Conservation (phyloP, 805 yeast species). For the Wickerhamiella australiensis region DNA sequence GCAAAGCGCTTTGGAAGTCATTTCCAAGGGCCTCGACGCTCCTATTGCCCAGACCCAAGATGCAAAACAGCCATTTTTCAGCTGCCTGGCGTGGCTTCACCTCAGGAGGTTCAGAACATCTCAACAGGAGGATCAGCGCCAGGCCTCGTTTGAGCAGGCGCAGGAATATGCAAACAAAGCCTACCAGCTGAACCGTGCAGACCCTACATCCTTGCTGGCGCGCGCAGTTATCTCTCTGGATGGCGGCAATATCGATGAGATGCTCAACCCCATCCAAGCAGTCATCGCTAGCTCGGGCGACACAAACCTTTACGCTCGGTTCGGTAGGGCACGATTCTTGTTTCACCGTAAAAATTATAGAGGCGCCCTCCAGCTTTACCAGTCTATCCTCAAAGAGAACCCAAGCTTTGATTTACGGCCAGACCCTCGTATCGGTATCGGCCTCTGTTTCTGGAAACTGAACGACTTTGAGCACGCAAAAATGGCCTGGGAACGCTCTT, state of each 20-base stretch:
- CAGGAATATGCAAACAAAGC: conserved; percentile 39
- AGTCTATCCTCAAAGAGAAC: conserved; percentile 61
- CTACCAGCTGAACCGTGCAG: conserved; percentile 34
- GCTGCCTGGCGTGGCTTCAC: conserved; percentile 62
- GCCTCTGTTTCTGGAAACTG: conserved; percentile 83
- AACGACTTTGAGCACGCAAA: conserved; percentile 67
- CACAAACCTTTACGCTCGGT: conserved; percentile 54
- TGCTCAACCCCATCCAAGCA: conserved; percentile 54
- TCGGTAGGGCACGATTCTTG: conserved; percentile 74
- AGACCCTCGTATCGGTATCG: conserved; percentile 90
- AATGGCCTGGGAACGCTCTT: conserved; percentile 69
- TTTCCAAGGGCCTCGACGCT: conserved; percentile 43
- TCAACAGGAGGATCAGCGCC: conserved; percentile 17
- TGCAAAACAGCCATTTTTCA: conserved; percentile 43
- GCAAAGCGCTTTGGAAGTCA: conserved; percentile 52
- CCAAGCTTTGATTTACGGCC: conserved; percentile 53
- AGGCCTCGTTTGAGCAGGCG: conserved; percentile 31
- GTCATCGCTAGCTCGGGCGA: conserved; percentile 41
- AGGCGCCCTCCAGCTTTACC: conserved; percentile 69
- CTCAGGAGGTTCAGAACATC: conserved; percentile 27
- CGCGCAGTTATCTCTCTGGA: conserved; percentile 53
- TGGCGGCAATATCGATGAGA: conserved; percentile 54
- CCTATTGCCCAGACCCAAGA: conserved; percentile 23
- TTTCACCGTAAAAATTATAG: conserved; percentile 61
- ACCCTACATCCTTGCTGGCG: conserved; percentile 45